Evolutionary conservation across 805 yeast species (phyloP).

Genomic region (Deakozyma indianensis): DNA sequence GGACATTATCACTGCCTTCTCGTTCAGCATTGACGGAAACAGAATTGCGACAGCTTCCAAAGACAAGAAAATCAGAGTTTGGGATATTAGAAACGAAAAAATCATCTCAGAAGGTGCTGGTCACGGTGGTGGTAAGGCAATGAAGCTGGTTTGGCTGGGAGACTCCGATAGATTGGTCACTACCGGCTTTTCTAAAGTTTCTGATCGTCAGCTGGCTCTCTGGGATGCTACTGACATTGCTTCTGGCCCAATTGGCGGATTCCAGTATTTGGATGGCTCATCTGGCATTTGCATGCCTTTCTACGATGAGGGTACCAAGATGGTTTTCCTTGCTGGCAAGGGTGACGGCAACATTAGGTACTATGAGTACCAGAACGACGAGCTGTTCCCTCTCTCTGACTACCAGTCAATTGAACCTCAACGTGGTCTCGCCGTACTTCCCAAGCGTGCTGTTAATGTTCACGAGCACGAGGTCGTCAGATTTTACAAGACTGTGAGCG

Average conservation of each 20-base stretch:
- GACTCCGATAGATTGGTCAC: slow-evolving; percentile 73
- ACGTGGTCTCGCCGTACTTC: slow-evolving; percentile 87
- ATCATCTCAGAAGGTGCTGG: slow-evolving; percentile 74
- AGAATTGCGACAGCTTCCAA: slow-evolving; percentile 78
- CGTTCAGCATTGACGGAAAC: slow-evolving; percentile 83
- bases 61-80: slow-evolving; percentile 78
- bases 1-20: slow-evolving; percentile 84
- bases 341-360: slow-evolving; percentile 97
- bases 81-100: slow-evolving; percentile 74
- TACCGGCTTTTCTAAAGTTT: slow-evolving; percentile 84
- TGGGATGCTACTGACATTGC: slow-evolving; percentile 74
- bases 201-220: slow-evolving; percentile 89
- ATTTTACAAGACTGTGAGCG: slow-evolving; percentile 79
- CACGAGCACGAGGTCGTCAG: slow-evolving; percentile 74
- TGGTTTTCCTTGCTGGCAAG: slow-evolving; percentile 85
- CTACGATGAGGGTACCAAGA: slow-evolving; percentile 66
- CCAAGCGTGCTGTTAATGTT: slow-evolving; percentile 66
- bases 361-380: slow-evolving; percentile 78
- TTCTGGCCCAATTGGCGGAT: slow-evolving; percentile 81
- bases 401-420: slow-evolving; percentile 84
- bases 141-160: slow-evolving; percentile 86
- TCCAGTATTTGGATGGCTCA: slow-evolving; percentile 71
- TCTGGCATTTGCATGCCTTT: slow-evolving; percentile 91
- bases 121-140: slow-evolving; percentile 84
- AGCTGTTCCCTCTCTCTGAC: slow-evolving; percentile 73